Evolutionary conservation across 2,329 filamentous ascomycete genomes (phyloP).

Genomic region (Gremmenia infestans): DNA sequence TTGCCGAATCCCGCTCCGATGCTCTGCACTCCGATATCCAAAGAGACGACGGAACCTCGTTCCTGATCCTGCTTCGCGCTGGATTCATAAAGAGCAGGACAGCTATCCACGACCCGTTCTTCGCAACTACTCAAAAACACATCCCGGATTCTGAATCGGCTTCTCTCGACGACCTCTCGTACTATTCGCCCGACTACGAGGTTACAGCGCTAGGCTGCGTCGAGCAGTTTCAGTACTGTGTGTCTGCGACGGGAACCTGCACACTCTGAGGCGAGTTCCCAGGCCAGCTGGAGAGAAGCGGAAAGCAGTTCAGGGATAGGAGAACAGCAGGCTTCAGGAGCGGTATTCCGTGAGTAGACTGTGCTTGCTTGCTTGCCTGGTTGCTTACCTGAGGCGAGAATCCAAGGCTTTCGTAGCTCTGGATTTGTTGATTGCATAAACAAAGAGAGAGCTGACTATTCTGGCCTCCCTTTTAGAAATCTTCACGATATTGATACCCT

Average conservation of each 20-base stretch:
- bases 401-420: no score
- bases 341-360: no score
- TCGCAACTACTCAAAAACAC: not conserved
- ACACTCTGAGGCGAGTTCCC: not conserved
- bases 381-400: no score
- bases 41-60: not conserved
- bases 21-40: not conserved
- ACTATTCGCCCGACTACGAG: constrained; percentile 1
- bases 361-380: no score
- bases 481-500: no score
- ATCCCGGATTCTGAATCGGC: no score
- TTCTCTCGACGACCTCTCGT: no score
- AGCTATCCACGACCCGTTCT: not conserved
- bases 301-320: not conserved
- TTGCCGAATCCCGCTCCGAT: no score
- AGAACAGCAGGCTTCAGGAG: no score
- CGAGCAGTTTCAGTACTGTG: constrained; percentile 1
- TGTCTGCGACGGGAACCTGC: not conserved
- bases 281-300: not conserved
- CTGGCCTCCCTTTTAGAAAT: no score
- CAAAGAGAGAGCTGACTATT: no score
- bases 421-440: no score
- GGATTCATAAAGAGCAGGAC: not conserved
- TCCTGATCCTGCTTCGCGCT: not conserved
- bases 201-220: not conserved